Percentiles rank a stretch among this genome's conserved stretches.
Conservation (phyloP, 1,284 basidiomycete species). For the Ceratobasidium sp. region DNA sequence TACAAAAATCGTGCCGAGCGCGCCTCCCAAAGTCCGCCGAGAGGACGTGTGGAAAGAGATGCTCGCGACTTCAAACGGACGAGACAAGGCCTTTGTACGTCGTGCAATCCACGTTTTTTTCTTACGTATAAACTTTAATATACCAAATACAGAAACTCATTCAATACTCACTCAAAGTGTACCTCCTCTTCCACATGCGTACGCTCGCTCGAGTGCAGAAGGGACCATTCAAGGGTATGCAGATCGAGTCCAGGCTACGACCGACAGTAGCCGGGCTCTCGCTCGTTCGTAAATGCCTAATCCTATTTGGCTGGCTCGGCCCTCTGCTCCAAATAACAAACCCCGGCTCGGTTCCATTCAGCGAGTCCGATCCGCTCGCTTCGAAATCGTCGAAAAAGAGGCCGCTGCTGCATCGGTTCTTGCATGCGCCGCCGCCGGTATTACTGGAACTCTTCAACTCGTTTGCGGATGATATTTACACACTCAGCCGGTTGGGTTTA, state of each 20-base stretch:
- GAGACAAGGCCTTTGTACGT: conserved; percentile 83
- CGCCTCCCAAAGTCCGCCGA: conserved; percentile 1
- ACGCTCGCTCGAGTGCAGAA: conserved; percentile 52
- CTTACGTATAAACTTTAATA: not conserved
- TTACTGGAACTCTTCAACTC: conserved; percentile 76
- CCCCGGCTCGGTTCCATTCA: conserved; percentile 38
- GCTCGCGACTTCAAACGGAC: conserved; percentile 72
- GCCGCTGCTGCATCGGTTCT: conserved; percentile 69
- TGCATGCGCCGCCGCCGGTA: conserved; percentile 83
- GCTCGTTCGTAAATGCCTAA: conserved; percentile 73
- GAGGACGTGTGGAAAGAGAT: conserved; percentile 81
- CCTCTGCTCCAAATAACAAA: conserved; percentile 57
- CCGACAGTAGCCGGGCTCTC: conserved; percentile 71
- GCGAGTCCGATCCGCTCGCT: conserved; percentile 34
- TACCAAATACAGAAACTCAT: conserved; percentile 71
- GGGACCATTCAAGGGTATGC: conserved; percentile 56
- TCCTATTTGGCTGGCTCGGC: conserved; percentile 81
- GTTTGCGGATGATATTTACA: conserved; percentile 73
- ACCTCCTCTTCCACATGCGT: conserved; percentile 68
- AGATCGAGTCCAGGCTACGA: conserved; percentile 64
- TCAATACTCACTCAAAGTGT: conserved; percentile 78
- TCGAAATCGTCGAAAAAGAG: conserved; percentile 22
- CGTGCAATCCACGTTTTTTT: conserved; percentile 22
- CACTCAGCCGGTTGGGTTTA: conserved; percentile 71
- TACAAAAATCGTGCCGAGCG: not conserved